Percentiles rank a stretch among this genome's conserved stretches.
Evolutionary conservation across 208 protist species (phyloP).

Genomic region (Phytomonas francai): DNA sequence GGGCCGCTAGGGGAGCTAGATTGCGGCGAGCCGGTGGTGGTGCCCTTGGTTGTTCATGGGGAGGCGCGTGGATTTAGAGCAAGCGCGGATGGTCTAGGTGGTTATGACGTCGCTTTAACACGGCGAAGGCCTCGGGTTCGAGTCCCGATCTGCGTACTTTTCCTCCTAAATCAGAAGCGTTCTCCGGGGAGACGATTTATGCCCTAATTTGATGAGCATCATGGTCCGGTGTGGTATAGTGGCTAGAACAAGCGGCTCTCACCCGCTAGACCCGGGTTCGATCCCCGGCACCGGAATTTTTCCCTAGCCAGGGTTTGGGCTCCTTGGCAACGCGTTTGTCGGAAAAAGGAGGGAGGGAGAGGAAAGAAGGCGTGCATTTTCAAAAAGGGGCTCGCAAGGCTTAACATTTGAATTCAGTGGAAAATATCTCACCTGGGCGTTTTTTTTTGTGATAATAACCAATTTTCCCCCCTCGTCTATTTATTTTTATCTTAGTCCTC

Average conservation of each 20-base stretch:
- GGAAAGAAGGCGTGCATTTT: neutral
- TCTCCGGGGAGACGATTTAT: too few species aligned
- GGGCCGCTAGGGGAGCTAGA: too few species aligned
- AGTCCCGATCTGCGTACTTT: conserved; percentile 86
- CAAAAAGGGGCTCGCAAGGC: neutral
- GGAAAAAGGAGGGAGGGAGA: neutral
- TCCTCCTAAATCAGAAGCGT: too few species aligned
- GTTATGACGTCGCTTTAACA: conserved; percentile 93
- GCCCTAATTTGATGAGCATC: too few species aligned
- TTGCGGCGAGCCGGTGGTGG: too few species aligned
- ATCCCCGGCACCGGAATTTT: conserved; percentile 87
- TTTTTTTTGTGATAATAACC: conserved; percentile 4
- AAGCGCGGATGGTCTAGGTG: conserved; percentile 89
- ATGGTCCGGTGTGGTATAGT: conserved; percentile 86
- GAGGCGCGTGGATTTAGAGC: too few species aligned
- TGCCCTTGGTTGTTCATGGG: too few species aligned
- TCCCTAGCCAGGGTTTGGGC: neutral
- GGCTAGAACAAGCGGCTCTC: conserved; percentile 91
- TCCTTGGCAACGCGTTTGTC: neutral
- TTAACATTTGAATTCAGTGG: neutral
- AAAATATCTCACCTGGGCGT: neutral
- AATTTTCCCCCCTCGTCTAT: conserved; percentile 8
- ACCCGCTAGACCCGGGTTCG: conserved; percentile 91
- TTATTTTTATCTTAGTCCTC: conserved; percentile 6
- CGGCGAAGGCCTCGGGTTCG: conserved; percentile 90